Evolutionary conservation across 108 stramenopile species (phyloP), one percentile per base, ranked within the genome.

Genomic region (Hondaea fermentalgiana): DNA sequence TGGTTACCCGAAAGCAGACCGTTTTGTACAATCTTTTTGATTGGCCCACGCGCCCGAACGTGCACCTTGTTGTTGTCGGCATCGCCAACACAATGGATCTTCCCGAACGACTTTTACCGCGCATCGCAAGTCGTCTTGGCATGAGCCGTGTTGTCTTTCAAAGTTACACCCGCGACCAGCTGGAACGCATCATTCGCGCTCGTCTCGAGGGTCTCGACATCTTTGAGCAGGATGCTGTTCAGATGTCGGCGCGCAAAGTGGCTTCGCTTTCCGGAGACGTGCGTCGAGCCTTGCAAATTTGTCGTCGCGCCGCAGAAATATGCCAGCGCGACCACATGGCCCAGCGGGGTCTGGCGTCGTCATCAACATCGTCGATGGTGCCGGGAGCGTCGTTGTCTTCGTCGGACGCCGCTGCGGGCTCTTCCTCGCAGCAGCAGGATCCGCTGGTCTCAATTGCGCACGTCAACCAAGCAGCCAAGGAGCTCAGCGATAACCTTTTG

Each of bases 81-180:
- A 97, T 99, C 72, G 97, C 99, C 17, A 99, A 99, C 92, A 99
- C 99, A 45, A 93, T 99, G 76, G 97, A 99, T 90, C 92, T 99
- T 19, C 97, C 97, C 17, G 98, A 98, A 71, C 92, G 95, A 53
- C 91, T 99, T 35, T 90, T 94, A 19, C 94, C 94, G 44, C 92
- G 96, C 72, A 93, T 98, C 16, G 95, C 92, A 72, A 90, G 91
- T 19, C 91, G 91, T 4, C 72, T 92, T 5, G 91, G 91, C 3
- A 16, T 88, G 16, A 16, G 29, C 44, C 72, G 94, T 16, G 55
- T 94, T 28, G 60, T 72, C 5, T 94, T 94, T 35, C 25, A 44
- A 23, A 87, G 93, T 4, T 94, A 94, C 91, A 90, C 28, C 2
- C 76, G 72, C 29, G 89, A 83, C 19, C 93, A 94, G 91, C 59